Evolutionary conservation across 208 protist genomes (phyloP), one percentile per base, ranked within the genome.

Genomic region (Leishmania mexicana): DNA sequence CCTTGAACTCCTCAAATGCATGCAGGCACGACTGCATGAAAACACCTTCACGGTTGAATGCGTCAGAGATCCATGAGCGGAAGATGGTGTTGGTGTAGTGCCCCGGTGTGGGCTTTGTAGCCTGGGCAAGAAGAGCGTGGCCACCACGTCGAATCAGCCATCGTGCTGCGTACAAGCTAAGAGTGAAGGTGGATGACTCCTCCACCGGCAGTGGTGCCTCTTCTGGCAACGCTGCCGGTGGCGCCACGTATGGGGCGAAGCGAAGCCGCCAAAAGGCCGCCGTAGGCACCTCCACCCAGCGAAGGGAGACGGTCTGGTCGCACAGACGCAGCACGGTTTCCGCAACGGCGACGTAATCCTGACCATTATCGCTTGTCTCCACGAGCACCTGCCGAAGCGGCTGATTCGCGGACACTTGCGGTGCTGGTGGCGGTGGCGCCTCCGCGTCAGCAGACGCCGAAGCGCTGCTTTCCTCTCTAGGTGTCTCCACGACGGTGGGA

Each of bases 351-450:
- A 79, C 88, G 80, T 88, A 97, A 81, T 96, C 89, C 2, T 90
- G 73, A n/a, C 91, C 94, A 76, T 94, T 95, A 35, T 88, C 79
- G 86, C 94, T 96, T 51, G 77, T 94, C 83, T 97, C 94, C 31
- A 97, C 92, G 40, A 92, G 72, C 54, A 93, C 78, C n/a, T 62
- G 47, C 19, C 57, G 31, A 60, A 80, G 21, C 40, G 57, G 78
- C 45, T 62, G 35, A n/a, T 49, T 17, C 19, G 24, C 19, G 28
- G 73, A 62, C 17, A 42, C 6, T 1, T 0, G 2, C 3, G 38
- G 49, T 28, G 42, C 38, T 19, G 60, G 57, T 53, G 19, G 1
- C 15, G 60, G n/a, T 74, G 73, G 40, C 35, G 51, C 70, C 7
- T 54, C 78, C n/a, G 54, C 47, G 49, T n/a, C 17, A 13, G 31